Percentiles rank a stretch among this genome's conserved stretches.
These are phyloP conservation scores for Gossypium gossypioides DNA, from an alignment of 441 rosid species.

Conservation along the genomic window DNA sequence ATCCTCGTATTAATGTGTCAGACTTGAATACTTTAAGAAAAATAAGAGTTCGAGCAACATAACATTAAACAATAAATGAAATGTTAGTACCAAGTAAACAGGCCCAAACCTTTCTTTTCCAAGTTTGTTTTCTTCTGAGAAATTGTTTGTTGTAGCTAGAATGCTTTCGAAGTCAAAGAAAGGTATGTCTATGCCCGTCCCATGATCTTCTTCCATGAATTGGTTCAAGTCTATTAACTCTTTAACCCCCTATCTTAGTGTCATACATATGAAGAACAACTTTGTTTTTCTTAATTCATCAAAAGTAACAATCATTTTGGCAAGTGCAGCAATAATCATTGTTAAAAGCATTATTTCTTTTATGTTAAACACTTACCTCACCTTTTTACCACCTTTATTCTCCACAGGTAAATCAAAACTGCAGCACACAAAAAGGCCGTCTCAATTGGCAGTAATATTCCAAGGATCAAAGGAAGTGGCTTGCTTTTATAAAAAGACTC, in stretches of 20 bases:
- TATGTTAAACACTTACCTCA: slow-evolving; percentile 18
- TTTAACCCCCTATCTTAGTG: slow-evolving; percentile 16
- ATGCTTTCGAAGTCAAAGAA: slow-evolving; percentile 24
- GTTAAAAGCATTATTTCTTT: neutral
- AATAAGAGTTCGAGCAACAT: no score
- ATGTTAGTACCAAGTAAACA: neutral
- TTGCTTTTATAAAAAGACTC: slow-evolving; percentile 15
- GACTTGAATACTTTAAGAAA: no score
- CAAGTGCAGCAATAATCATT: neutral
- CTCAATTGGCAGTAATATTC: no score
- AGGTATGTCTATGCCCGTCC: slow-evolving; percentile 26
- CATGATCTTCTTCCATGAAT: slow-evolving; percentile 22
- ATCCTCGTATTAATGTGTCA: no score
- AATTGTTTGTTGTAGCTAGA: slow-evolving; percentile 8
- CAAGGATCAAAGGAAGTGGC: neutral
- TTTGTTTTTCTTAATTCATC: slow-evolving; percentile 10
- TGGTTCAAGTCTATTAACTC: slow-evolving; percentile 3
- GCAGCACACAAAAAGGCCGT: no score
- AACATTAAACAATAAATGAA: neutral
- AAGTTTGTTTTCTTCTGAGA: neutral
- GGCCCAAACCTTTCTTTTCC: neutral
- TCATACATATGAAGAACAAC: slow-evolving; percentile 8
- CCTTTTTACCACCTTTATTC: slow-evolving; percentile 9
- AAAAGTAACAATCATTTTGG: neutral
- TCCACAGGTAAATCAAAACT: no score